These are phyloP conservation scores for Penicillium capsulatum DNA, from an alignment of 2,329 filamentous ascomycete genomes.

Conservation along the genomic window DNA sequence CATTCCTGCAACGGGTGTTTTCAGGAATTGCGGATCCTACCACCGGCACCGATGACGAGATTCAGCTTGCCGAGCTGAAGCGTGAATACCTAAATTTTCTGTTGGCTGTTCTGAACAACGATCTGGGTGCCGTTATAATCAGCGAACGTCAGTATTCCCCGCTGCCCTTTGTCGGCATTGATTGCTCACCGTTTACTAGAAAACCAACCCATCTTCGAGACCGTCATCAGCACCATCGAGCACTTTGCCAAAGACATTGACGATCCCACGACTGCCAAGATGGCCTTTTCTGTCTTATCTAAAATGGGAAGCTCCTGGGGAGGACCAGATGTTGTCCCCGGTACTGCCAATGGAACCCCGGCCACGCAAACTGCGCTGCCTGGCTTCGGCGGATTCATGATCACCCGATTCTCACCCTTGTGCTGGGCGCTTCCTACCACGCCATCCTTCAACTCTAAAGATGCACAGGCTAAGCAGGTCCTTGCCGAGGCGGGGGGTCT, in stretches of 20 bases:
- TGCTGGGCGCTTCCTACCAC: constrained; percentile 86
- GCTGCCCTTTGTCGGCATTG: neutral
- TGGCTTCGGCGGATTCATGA: constrained; percentile 88
- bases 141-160: constrained; percentile 58
- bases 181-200: constrained; percentile 34
- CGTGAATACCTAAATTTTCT: constrained; percentile 95
- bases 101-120: constrained; percentile 83
- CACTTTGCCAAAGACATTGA: constrained; percentile 74
- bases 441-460: constrained; percentile 72
- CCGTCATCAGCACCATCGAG: constrained; percentile 78
- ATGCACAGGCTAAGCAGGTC: constrained; percentile 84
- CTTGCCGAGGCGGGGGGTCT: constrained; percentile 81
- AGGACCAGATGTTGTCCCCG: constrained; percentile 65
- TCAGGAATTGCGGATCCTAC: constrained; percentile 76
- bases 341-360: constrained; percentile 27
- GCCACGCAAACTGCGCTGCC: constrained; percentile 55
- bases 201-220: constrained; percentile 88
- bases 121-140: constrained; percentile 81
- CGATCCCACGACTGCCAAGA: constrained; percentile 61
- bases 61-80: constrained; percentile 85
- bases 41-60: constrained; percentile 90
- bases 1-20: constrained; percentile 86
- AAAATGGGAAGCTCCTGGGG: constrained; percentile 88
- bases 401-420: constrained; percentile 79
- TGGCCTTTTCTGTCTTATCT: constrained; percentile 77